phyloP scores from a whole-genome alignment of 2,329 filamentous ascomycete species.

The Penicillium sp. region DNA sequence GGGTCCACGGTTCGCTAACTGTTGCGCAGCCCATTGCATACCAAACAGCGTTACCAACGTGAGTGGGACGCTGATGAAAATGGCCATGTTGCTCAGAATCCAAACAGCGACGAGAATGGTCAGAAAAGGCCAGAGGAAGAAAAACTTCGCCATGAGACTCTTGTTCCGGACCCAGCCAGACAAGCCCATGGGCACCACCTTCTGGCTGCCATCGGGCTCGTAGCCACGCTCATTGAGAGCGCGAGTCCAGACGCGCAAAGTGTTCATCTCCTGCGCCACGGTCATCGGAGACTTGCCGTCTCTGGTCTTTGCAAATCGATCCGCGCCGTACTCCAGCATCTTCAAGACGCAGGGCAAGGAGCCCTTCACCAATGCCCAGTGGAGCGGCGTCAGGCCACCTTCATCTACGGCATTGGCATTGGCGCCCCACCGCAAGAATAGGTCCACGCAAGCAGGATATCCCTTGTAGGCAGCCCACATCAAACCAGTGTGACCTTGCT shows the following conservation, averaged over 20 bases:
- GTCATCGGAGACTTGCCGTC: slow-evolving; percentile 85
- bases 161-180: slow-evolving; percentile 69
- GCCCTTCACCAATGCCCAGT: slow-evolving; percentile 95
- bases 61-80: slow-evolving; percentile 72
- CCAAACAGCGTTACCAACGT: slow-evolving; percentile 59
- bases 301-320: slow-evolving; percentile 82
- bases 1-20: slow-evolving; percentile 75
- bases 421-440: slow-evolving; percentile 91
- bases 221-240: slow-evolving; percentile 82
- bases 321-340: slow-evolving; percentile 89
- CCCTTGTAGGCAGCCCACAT: slow-evolving; percentile 99
- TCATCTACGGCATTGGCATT: slow-evolving; percentile 88
- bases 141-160: slow-evolving; percentile 73
- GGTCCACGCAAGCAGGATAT: slow-evolving; percentile 82
- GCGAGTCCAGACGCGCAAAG: slow-evolving; percentile 71
- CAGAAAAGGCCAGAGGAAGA: slow-evolving; percentile 83
- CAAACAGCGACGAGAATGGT: slow-evolving; percentile 67
- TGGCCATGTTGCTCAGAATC: slow-evolving; percentile 66
- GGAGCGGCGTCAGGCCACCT: slow-evolving; percentile 86
- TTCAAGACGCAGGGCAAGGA: slow-evolving; percentile 86
- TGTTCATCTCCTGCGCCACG: slow-evolving; percentile 88
- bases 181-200: slow-evolving; percentile 67
- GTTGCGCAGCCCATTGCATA: slow-evolving; percentile 72
- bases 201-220: slow-evolving; percentile 68
- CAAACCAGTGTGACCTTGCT: slow-evolving; percentile 83